phyloP scores from a whole-genome alignment of 495 filamentous ascomycete species.

The Trichoderma asperelloides region DNA sequence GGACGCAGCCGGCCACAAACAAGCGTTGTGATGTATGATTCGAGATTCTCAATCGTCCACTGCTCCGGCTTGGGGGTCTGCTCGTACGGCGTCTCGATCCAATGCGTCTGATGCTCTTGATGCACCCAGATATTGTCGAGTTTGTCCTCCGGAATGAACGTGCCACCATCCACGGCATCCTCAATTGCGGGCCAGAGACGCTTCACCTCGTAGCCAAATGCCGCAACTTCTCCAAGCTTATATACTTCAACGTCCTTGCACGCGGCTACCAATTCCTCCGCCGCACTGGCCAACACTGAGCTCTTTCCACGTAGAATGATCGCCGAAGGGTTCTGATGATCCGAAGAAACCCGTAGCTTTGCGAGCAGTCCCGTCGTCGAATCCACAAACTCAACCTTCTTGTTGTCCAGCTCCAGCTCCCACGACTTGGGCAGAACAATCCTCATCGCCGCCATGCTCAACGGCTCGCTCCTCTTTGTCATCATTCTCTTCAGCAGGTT shows the following conservation, averaged over 20 bases:
- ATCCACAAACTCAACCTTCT: conserved; percentile 3
- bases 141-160: background rate
- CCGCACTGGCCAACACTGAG: background rate
- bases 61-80: conserved; percentile 21
- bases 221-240: conserved; percentile 4
- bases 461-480: background rate
- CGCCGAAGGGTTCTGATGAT: conserved; percentile 2
- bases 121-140: conserved; percentile 9
- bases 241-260: conserved; percentile 5
- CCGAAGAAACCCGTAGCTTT: background rate
- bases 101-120: conserved; percentile 2
- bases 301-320: conserved; percentile 4
- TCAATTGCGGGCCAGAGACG: conserved; percentile 6
- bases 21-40: conserved; percentile 26
- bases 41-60: conserved; percentile 30
- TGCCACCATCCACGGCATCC: background rate
- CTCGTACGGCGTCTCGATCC: conserved; percentile 10
- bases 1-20: conserved; percentile 19
- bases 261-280: background rate
- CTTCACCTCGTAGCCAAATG: conserved; percentile 5
- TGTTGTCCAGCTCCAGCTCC: conserved; percentile 3
- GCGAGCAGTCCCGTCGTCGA: background rate
- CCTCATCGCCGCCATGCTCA: conserved; percentile 9
- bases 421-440: conserved; percentile 9
- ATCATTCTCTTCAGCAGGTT: conserved; percentile 5